Base-by-base conservation (phyloP, 805 yeast genomes). In the Candida dendrica region DNA sequence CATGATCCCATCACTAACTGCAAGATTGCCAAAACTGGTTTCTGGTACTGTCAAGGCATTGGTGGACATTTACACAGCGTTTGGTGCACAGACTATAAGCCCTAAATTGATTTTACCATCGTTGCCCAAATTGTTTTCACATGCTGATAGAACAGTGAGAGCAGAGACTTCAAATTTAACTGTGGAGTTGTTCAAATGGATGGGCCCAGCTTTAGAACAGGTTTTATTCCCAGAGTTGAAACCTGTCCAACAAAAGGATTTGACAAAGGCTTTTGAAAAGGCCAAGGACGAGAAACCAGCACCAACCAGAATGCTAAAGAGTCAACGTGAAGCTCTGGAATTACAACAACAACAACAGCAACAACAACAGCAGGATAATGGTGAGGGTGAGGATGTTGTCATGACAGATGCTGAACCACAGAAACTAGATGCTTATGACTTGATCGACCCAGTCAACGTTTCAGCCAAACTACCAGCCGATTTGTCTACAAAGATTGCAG, bases 161-260 rank as follows among this genome's bases (percentile, higher is more conserved):
- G 75, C 79, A 1, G 95, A 85, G 56, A 77, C 96, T 2, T 72
- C 81, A 5, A 68, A 71, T 35, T 66, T 91, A 48, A 69, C 89
- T 0, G 77, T 86, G 4, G 84, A 79, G 42, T 56, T 90, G 22
- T 79, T 80, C 58, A 75, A 77, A 43, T 85, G 93, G 84, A 71
- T 84, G 58, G 93, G 95, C 2, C 53, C 57, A 22, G 56, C 64
- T 13, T 64, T 87, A 34, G 79, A 79, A 40, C 69, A 71, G 14
- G 57, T 80, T 0, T 63, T 88, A 33, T 75, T 87, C 42, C 75
- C 82, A 3, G 79, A 78, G 22, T 71, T 93, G 63, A 93, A 91
- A 58, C 95, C 96, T 0, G 87, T 89, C 17, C 98, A 91, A 60
- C 91, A 87, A 61, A 84, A 82, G 48, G 98, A 90, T 56, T 70